phyloP scores from a whole-genome alignment of 2,329 filamentous ascomycete species.

The Penicillium concentricum region DNA sequence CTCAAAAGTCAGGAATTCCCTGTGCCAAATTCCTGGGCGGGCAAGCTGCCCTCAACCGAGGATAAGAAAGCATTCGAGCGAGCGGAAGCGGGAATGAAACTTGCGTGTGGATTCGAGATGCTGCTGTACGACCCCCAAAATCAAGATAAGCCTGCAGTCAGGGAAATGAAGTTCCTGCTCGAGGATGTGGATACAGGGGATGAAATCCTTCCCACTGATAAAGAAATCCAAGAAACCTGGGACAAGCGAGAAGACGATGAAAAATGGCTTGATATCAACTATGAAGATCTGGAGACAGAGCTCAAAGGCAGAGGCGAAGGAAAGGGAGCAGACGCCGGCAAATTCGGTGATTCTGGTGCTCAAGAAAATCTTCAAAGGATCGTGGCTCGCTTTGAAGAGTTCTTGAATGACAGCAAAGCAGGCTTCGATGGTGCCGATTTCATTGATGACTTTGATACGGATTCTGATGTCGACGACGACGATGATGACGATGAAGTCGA shows the following conservation, averaged over 20 bases:
- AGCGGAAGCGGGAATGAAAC: conserved; percentile 78
- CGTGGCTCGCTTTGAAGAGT: conserved; percentile 88
- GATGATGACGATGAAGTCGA: conserved; percentile 56
- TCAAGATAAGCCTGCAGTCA: conserved; percentile 65
- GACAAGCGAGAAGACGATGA: conserved; percentile 74
- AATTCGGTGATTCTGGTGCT: conserved; percentile 47
- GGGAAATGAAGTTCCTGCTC: conserved; percentile 74
- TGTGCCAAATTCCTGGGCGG: conserved; percentile 58
- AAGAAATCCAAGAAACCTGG: conserved; percentile 70
- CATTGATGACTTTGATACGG: conserved; percentile 66
- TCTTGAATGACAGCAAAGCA: conserved; percentile 81
- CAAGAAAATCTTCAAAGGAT: conserved; percentile 74
- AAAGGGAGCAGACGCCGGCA: conserved; percentile 25
- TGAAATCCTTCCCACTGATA: conserved; percentile 66
- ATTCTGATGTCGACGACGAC: conserved; percentile 55
- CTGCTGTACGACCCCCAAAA: conserved; percentile 67
- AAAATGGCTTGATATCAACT: conserved; percentile 88
- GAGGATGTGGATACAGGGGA: conserved; percentile 74
- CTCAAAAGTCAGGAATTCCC: conserved; percentile 80
- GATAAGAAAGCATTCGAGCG: conserved; percentile 49
- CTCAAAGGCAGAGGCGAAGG: conserved; percentile 58
- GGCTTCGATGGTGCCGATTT: conserved; percentile 76
- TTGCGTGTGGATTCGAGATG: conserved; percentile 89
- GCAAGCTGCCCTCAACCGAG: conserved; percentile 40
- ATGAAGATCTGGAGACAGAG: conserved; percentile 82